These are phyloP conservation scores for Flaveria linearis DNA, from an alignment of 129 eudicot genomes.

Conservation along the genomic window DNA sequence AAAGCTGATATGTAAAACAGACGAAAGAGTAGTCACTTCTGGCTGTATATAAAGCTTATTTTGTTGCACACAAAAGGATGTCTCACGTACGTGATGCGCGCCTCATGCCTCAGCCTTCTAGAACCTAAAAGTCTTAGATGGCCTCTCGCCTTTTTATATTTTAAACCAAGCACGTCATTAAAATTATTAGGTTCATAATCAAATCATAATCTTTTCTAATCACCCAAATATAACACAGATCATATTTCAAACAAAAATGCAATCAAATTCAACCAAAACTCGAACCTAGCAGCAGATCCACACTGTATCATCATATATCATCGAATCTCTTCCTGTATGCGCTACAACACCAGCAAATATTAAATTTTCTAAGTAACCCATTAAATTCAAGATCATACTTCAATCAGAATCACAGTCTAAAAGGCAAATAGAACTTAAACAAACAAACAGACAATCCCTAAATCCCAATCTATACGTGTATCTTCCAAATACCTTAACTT, in stretches of 20 bases:
- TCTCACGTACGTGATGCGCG: too few relatives aligned
- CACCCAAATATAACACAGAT: neutral
- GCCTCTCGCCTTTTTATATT: too few relatives aligned
- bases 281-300: neutral
- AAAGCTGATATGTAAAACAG: too few relatives aligned
- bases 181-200: neutral
- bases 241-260: neutral
- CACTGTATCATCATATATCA: constrained; percentile 15
- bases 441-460: too few relatives aligned
- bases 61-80: too few relatives aligned
- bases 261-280: neutral
- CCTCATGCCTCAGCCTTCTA: too few relatives aligned
- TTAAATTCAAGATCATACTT: neutral
- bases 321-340: constrained; percentile 1
- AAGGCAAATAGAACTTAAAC: neutral
- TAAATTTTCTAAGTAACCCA: neutral
- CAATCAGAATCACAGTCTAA: neutral
- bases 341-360: neutral
- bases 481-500: neutral
- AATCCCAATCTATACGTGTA: too few relatives aligned
- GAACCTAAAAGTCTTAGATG: too few relatives aligned
- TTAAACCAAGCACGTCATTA: neutral
- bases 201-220: neutral
- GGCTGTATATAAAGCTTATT: too few relatives aligned
- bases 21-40: too few relatives aligned